Evolutionary conservation across 2,329 filamentous ascomycete species (phyloP), one percentile per base, ranked within the genome.

Genomic region (Talaromyces sp.): DNA sequence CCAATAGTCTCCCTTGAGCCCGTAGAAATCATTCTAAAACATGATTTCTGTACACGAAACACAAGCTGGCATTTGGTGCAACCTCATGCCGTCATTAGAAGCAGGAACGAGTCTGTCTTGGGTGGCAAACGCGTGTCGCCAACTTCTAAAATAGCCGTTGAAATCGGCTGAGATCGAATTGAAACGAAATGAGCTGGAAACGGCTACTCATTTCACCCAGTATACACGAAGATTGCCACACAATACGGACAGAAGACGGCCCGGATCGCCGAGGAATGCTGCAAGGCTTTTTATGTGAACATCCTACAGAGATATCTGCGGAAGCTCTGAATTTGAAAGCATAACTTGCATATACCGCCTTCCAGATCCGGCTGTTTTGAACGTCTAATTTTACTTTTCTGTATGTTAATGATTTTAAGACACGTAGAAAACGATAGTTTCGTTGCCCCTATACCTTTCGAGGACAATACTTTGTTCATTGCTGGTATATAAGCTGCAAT

Each of bases 261-360:
- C 50, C 58, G 16, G 35, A 40, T 16, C 8, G 48, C 59, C 59
- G 48, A 54, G 50, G 59, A 61, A 61, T 61, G 59, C 12, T 39
- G 21, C 28, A 28, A 28, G 28, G 28, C 28, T 28, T 28, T 31
- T 16, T 28, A 39, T 33, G 46, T n/a, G 57, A 37, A 48, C 18
- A 59, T 59, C 28, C 25, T 31, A 40, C 40, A 18, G 33, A 50
- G 33, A 52, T 52, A 33, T 40, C n/a, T 14, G 44, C 23, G 12
- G 21, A 42, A 42, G 35, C 23, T 42, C n/a, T 35, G 48, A 37
- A 54, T 18, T 44, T 55, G 59, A 37, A 60, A 60, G 50, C 44
- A 52, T 44, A 54, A 55, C n/a, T 23, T 59, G 42, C 46, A 57
- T 57, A 31, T 57, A 57, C 54, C 14, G 48, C 35, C 37, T 54